Evolutionary conservation across 768 basidiomycete genomes (phyloP).

Genomic region (Boletus vinaceobasis): DNA sequence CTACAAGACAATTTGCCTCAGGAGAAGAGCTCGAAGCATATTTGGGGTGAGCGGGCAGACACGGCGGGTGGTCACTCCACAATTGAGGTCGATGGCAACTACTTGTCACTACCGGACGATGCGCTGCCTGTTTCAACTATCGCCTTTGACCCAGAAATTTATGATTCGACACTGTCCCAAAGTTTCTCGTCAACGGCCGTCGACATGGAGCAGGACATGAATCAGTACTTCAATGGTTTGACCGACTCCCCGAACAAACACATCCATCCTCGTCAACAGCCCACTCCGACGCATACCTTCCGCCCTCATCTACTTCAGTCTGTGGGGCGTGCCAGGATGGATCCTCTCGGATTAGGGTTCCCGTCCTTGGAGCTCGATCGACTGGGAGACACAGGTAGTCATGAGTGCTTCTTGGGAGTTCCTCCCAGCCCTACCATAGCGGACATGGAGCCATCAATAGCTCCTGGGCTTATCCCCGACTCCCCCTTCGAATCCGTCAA

Average conservation of each 20-base stretch:
- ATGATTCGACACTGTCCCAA: neutral
- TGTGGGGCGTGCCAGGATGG: neutral
- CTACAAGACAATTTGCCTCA: neutral
- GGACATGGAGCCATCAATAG: neutral
- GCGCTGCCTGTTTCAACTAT: neutral
- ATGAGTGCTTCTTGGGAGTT: conserved; percentile 26
- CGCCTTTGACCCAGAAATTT: neutral
- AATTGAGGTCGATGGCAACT: neutral
- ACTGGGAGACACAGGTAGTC: conserved; percentile 2
- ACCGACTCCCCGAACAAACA: conserved; percentile 20
- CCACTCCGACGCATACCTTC: conserved; percentile 4
- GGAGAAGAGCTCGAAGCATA: neutral
- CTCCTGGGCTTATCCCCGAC: neutral
- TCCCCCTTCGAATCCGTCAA: neutral
- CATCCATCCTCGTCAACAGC: neutral
- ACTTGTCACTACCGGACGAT: neutral
- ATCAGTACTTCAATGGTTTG: conserved; percentile 27
- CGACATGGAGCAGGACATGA: conserved; percentile 23
- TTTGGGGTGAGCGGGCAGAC: neutral
- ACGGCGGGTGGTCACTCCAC: neutral
- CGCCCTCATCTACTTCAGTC: conserved; percentile 6
- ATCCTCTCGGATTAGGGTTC: conserved; percentile 3
- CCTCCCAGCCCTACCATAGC: conserved; percentile 23
- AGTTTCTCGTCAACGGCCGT: neutral
- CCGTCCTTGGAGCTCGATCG: conserved; percentile 8